Evolutionary conservation across 2,329 filamentous ascomycete genomes (phyloP), one percentile per base, ranked within the genome.

Genomic region (Sporothrix brasiliensis): DNA sequence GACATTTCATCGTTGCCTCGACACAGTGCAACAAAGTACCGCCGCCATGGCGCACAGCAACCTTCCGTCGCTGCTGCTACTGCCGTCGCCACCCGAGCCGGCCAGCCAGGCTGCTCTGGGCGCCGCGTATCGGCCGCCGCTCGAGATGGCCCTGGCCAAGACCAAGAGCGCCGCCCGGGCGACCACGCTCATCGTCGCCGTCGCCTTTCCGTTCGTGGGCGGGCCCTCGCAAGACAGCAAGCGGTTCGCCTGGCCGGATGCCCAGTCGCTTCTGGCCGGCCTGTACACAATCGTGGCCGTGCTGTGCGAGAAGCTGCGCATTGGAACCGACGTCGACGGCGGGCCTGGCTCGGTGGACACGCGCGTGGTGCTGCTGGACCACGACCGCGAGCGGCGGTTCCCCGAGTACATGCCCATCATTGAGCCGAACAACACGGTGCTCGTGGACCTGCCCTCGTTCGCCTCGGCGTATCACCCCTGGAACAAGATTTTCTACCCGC

Each of bases 271-370:
- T 5, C 81, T 97, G 27, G 91, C 91, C 2, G 87, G 87, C 34
- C 78, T 96, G 30, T 98, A 98, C 83, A 89, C 89, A 75, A 85
- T 97, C 66, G 83, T 95, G 70, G 90, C 90, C 47, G 82, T 89
- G 60, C 83, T 92, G n/a, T 92, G 91, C 73, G 87, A 89, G 14
- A 84, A 88, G 74, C 82, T 87, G 63, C 82, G 81, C 61, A 84
- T 81, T 81, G 90, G 79, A 81, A 92, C 79, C 78, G 92, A 80
- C 83, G 87, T 82, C 7, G 79, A 80, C 54, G 82, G 81, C 16
- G 87, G 88, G 49, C 85, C 88, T 0, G 88, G 89, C 60, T 91
- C 92, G 30, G 86, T 97, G 19, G 93, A 97, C 79, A 85, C 88
- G 0, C 88, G 93, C 4, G 81, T 97, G 19, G 76, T 97, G 39